Conservation (phyloP, 2,329 filamentous ascomycete genomes). For the Celoporthe dispersa region DNA sequence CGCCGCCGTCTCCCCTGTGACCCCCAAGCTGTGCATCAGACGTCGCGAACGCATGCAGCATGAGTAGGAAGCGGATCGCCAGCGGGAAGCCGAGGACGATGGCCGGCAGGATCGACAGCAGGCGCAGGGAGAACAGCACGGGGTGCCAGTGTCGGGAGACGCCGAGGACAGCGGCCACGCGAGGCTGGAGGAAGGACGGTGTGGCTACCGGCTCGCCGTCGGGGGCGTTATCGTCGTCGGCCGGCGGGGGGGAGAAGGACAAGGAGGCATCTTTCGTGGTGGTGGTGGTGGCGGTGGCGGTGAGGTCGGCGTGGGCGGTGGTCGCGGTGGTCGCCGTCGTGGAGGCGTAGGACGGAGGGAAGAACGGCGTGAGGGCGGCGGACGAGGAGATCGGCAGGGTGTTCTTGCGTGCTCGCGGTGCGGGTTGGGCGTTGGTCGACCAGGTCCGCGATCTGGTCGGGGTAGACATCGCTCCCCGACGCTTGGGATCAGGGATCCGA, state of each 20-base stretch:
- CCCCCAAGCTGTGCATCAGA: slow-evolving; percentile 31
- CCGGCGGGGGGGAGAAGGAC: background rate
- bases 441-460: slow-evolving; percentile 27
- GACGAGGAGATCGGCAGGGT: background rate
- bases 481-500: background rate
- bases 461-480: slow-evolving; percentile 26
- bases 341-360: background rate
- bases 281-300: slow-evolving; percentile 11
- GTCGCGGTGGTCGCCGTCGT: background rate
- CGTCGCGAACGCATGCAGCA: slow-evolving; percentile 55
- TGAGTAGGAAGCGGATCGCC: slow-evolving; percentile 68
- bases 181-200: slow-evolving; percentile 67
- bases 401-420: slow-evolving; percentile 2
- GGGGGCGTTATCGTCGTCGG: background rate
- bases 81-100: slow-evolving; percentile 74
- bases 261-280: background rate
- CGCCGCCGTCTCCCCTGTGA: slow-evolving; percentile 43
- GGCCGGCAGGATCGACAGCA: slow-evolving; percentile 71
- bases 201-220: slow-evolving; percentile 31
- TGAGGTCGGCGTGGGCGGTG: slow-evolving; percentile 13
- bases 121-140: slow-evolving; percentile 73
- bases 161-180: slow-evolving; percentile 77
- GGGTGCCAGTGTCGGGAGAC: slow-evolving; percentile 75
- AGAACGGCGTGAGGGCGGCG: background rate
- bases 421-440: slow-evolving; percentile 28